Evolutionary conservation across 225 moss, liverwort and hornwort species (phyloP).

Genomic region (Lunularia cruciata): DNA sequence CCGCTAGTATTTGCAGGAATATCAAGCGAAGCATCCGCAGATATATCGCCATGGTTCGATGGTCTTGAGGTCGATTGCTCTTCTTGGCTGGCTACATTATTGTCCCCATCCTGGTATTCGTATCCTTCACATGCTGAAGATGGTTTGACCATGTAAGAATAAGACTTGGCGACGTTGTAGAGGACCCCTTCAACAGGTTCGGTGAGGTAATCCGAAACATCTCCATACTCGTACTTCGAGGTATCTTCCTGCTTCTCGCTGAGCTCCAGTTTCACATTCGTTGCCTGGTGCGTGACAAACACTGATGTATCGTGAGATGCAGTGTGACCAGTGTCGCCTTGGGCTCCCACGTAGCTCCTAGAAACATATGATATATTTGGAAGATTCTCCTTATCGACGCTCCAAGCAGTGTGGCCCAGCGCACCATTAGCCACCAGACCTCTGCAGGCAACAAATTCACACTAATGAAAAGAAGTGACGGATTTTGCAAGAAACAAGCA

Average conservation of each 20-base stretch:
- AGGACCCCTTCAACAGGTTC: constrained; percentile 42
- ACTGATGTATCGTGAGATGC: constrained; percentile 21
- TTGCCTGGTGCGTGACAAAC: constrained; percentile 4
- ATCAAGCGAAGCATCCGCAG: constrained; percentile 9
- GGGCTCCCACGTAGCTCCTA: constrained; percentile 21
- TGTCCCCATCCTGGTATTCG: constrained; percentile 7
- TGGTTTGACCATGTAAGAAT: constrained; percentile 18
- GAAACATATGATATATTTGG: constrained; percentile 22
- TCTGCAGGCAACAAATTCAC: constrained; percentile 24
- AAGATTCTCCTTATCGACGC: constrained; percentile 35
- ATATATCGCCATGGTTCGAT: background rate
- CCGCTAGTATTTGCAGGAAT: constrained; percentile 6
- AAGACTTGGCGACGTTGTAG: constrained; percentile 26
- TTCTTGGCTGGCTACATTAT: constrained; percentile 4
- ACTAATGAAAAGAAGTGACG: too few relatives aligned
- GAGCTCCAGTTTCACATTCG: background rate
- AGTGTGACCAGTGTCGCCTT: constrained; percentile 20
- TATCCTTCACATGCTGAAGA: constrained; percentile 18
- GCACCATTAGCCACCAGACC: constrained; percentile 33
- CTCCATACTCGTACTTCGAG: constrained; percentile 32
- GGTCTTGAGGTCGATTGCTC: constrained; percentile 8
- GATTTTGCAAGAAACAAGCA: too few relatives aligned
- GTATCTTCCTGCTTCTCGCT: constrained; percentile 14
- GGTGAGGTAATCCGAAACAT: constrained; percentile 43
- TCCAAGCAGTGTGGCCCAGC: constrained; percentile 23